These are phyloP conservation scores for Phyllosticta citrichinensis DNA, from an alignment of 2,329 filamentous ascomycete genomes.

Conservation along the genomic window DNA sequence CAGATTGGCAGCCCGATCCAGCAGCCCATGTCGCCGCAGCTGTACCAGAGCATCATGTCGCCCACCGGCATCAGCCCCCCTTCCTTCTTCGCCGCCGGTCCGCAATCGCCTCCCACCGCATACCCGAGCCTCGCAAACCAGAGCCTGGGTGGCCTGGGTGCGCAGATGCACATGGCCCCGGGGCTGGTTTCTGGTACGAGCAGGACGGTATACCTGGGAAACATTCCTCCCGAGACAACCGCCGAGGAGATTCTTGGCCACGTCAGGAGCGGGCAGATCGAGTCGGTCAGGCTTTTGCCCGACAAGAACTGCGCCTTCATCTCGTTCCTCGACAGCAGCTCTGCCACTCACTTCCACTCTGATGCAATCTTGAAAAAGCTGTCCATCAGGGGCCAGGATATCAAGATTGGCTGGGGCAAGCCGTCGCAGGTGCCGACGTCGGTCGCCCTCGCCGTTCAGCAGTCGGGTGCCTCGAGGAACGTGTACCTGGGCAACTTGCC, in stretches of 20 bases:
- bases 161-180: conserved; percentile 66
- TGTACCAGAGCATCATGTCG: conserved; percentile 78
- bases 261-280: conserved; percentile 93
- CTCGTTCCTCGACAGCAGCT: conserved; percentile 95
- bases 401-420: conserved; percentile 99
- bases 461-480: conserved; percentile 92
- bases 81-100: conserved; percentile 61
- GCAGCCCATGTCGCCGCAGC: conserved; percentile 63
- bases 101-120: conserved; percentile 77
- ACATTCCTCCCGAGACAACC: conserved; percentile 94
- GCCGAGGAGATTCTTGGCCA: conserved; percentile 95
- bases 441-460: conserved; percentile 92
- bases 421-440: conserved; percentile 96
- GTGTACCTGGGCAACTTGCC: conserved; percentile 91
- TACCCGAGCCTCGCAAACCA: conserved; percentile 55
- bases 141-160: conserved; percentile 54
- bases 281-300: conserved; percentile 91
- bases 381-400: conserved; percentile 95
- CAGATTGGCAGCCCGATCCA: conserved; percentile 66
- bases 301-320: conserved; percentile 99
- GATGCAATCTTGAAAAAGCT: conserved; percentile 99
- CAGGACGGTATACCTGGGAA: conserved; percentile 92
- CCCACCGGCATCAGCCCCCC: conserved; percentile 73
- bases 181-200: conserved; percentile 82
- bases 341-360: conserved; percentile 97